phyloP scores from a whole-genome alignment of 2,329 filamentous ascomycete genomes.

The Calonectria hongkongensis region DNA sequence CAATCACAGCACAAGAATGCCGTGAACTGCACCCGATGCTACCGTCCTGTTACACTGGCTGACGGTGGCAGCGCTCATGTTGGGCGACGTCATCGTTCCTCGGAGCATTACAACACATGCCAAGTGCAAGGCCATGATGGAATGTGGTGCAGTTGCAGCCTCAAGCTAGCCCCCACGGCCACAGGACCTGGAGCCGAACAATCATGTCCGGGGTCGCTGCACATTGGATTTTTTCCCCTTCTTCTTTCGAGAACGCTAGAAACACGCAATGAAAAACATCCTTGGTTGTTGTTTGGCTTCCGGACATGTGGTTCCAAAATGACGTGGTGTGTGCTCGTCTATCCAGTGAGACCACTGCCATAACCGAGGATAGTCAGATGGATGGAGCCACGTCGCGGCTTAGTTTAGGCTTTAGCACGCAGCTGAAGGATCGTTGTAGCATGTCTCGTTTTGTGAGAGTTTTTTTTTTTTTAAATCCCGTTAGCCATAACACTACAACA shows the following conservation, averaged over 20 bases:
- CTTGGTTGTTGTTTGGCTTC: slow-evolving; percentile 26
- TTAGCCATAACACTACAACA: background rate
- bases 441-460: background rate
- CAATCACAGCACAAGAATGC: slow-evolving; percentile 5
- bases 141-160: slow-evolving; percentile 1
- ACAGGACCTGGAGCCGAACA: slow-evolving; percentile 25
- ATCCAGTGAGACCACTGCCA: slow-evolving; percentile 39
- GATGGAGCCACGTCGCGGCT: slow-evolving; percentile 32
- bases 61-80: slow-evolving; percentile 2
- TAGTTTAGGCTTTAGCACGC: slow-evolving; percentile 42
- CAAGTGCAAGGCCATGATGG: slow-evolving; percentile 29
- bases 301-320: slow-evolving; percentile 45
- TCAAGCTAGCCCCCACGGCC: slow-evolving; percentile 13
- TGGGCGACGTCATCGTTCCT: slow-evolving; percentile 40
- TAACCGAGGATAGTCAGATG: slow-evolving; percentile 49
- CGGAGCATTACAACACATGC: slow-evolving; percentile 22
- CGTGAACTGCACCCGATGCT: slow-evolving; percentile 17
- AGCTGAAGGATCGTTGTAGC: slow-evolving; percentile 10
- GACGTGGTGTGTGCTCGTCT: slow-evolving; percentile 41
- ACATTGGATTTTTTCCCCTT: slow-evolving; percentile 9
- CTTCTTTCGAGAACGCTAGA: no score
- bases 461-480: background rate
- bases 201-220: slow-evolving; percentile 28
- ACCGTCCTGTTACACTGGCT: background rate
- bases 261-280: slow-evolving; percentile 32